Evolutionary conservation across 495 filamentous ascomycete genomes (phyloP), one percentile per base, ranked within the genome.

Genomic region (Lophium mytilinum): DNA sequence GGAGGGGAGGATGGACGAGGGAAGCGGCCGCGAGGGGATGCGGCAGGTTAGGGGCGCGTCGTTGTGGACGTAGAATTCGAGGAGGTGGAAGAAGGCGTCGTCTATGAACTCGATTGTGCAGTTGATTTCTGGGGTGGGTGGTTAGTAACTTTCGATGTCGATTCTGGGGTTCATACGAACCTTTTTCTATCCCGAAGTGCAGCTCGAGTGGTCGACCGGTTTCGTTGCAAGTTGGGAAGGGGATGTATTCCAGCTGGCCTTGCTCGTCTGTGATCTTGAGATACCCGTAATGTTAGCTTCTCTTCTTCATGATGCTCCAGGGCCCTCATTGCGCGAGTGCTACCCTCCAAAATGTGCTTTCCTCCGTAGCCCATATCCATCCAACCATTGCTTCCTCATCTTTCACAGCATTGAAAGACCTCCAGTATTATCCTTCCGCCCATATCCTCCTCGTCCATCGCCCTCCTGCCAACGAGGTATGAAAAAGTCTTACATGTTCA

Each of bases 41-140:
- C 93, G 91, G 73, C 93, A 98, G 47, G 89, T 85, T 45, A 98
- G 79, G 33, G 93, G 93, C 10, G 88, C 89, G 70, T 98, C 93
- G 75, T 86, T 89, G 77, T 97, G 93, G 65, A 97, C 85, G 80
- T 96, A 97, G 80, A 96, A 96, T 74, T 98, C 93, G 70, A 96
- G 83, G 42, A 97, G 85, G 73, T 98, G 93, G 80, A 93, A 98
- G 77, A 95, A 84, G 17, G 85, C 81, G 72, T 98, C 93, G 66
- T 83, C 75, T 66, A 96, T 80, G 66, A 87, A 79, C 66, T 83
- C 74, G 70, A 97, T 87, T 48, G 93, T 98, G 77, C 93, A 98
- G 73, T 90, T 95, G 62, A 95, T 75, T 61, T 91, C 88, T 75
- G 78, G 42, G 52, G 33, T 17, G 45, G 35, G 46, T 30, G 17